Evolutionary conservation across 176 grass and related monocot species (phyloP).

Genomic region (Zoysia japonica): DNA sequence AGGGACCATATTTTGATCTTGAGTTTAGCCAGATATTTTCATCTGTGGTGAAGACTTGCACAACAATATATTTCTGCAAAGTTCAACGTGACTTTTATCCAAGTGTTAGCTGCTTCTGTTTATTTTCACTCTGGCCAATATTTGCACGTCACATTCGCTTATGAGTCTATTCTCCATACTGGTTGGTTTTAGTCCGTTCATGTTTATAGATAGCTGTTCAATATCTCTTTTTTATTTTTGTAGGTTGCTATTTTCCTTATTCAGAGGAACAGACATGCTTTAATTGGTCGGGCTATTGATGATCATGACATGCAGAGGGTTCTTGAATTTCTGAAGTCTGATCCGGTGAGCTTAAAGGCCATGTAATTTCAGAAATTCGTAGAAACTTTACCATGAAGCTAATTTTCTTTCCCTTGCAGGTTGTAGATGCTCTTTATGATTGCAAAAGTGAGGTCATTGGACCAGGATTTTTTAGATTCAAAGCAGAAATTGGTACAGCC

Average conservation of each 20-base stretch:
- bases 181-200: background rate
- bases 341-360: conserved; percentile 61
- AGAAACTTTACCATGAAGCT: conserved; percentile 24
- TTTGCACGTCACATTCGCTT: background rate
- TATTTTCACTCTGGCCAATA: conserved; percentile 18
- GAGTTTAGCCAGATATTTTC: background rate
- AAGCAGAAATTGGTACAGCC: conserved; percentile 91
- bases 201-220: conserved; percentile 18
- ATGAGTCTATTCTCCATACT: conserved; percentile 29
- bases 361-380: conserved; percentile 19
- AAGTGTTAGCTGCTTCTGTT: background rate
- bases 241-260: conserved; percentile 99
- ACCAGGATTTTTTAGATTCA: conserved; percentile 99
- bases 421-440: conserved; percentile 97
- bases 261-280: conserved; percentile 90
- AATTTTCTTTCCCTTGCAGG: conserved; percentile 52
- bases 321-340: conserved; percentile 91
- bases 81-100: background rate
- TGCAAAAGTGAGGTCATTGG: conserved; percentile 99
- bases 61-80: conserved; percentile 3
- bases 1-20: background rate
- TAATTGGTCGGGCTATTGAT: conserved; percentile 98
- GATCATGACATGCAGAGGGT: conserved; percentile 95
- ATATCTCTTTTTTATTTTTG: conserved; percentile 25
- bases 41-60: conserved; percentile 3